Evolutionary conservation across 495 filamentous ascomycete species (phyloP).

Genomic region (Parathielavia hyrcaniae): DNA sequence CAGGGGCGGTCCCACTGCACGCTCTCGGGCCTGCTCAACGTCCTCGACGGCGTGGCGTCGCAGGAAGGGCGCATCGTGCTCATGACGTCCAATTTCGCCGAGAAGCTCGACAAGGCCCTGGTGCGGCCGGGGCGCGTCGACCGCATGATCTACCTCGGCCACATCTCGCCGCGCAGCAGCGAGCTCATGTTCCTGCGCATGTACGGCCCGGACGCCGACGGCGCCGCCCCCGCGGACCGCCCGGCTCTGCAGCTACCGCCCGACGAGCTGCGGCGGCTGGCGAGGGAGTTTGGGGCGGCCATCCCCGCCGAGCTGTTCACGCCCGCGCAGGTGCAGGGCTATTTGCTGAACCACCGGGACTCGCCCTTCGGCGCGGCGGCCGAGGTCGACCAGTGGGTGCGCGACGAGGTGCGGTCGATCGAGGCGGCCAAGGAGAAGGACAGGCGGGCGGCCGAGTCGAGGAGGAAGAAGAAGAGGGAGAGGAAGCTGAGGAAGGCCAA

Average conservation of each 20-base stretch:
- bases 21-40: constrained; percentile 64
- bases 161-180: constrained; percentile 40
- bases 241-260: constrained; percentile 9
- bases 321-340: constrained; percentile 63
- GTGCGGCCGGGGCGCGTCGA: constrained; percentile 66
- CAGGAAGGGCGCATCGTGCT: constrained; percentile 66
- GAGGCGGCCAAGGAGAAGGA: constrained; percentile 23
- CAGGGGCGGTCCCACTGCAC: constrained; percentile 32
- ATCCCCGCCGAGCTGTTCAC: constrained; percentile 54
- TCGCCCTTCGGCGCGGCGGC: constrained; percentile 46
- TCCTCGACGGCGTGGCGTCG: constrained; percentile 64
- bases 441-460: constrained; percentile 15
- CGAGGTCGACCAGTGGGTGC: constrained; percentile 44
- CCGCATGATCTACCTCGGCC: constrained; percentile 53
- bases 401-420: constrained; percentile 27
- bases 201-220: constrained; percentile 31
- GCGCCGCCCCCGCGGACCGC: constrained; percentile 11
- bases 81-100: constrained; percentile 68
- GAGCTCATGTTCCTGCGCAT: constrained; percentile 49
- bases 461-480: constrained; percentile 17
- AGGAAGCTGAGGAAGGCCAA: constrained; percentile 8
- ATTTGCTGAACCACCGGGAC: constrained; percentile 51
- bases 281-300: constrained; percentile 44
- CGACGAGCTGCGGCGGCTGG: constrained; percentile 38
- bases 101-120: constrained; percentile 61